These are phyloP conservation scores for Solanum sitiens DNA, from an alignment of 257 asterid genomes.

Conservation along the genomic window DNA sequence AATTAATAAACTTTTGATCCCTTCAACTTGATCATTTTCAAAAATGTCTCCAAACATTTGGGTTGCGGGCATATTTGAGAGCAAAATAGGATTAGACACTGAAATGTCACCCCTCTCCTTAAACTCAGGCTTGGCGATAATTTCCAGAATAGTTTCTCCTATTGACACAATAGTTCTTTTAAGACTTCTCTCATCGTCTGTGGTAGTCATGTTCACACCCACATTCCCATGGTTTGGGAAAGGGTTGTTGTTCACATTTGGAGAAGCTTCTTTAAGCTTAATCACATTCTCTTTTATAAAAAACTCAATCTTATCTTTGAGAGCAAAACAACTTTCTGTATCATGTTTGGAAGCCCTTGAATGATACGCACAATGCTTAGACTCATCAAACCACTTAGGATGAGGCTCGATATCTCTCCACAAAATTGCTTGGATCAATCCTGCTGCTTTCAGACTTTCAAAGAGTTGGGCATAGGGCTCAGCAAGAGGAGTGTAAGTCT, in stretches of 20 bases:
- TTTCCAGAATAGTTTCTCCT: no score
- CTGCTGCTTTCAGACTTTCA: neutral
- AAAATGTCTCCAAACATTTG: neutral
- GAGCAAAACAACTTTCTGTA: neutral
- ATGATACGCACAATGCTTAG: neutral
- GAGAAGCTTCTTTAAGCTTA: neutral
- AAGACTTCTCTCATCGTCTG: no score
- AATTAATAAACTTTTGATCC: neutral
- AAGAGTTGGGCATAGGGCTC: neutral
- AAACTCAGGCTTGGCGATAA: neutral
- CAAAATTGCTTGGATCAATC: neutral
- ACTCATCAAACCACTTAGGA: neutral
- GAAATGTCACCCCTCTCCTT: neutral
- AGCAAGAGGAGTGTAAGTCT: no score
- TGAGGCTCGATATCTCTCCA: neutral
- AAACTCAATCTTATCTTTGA: neutral
- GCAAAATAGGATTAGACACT: neutral
- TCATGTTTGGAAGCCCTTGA: neutral
- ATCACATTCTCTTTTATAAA: neutral
- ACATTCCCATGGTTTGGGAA: neutral
- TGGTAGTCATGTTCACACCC: no score
- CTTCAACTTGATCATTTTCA: neutral
- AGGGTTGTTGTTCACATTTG: neutral
- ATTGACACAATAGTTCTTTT: neutral
- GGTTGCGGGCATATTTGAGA: accelerated